Evolutionary conservation across 352 stramenopile genomes (phyloP).

Genomic region (Phytophthora nicotianae): DNA sequence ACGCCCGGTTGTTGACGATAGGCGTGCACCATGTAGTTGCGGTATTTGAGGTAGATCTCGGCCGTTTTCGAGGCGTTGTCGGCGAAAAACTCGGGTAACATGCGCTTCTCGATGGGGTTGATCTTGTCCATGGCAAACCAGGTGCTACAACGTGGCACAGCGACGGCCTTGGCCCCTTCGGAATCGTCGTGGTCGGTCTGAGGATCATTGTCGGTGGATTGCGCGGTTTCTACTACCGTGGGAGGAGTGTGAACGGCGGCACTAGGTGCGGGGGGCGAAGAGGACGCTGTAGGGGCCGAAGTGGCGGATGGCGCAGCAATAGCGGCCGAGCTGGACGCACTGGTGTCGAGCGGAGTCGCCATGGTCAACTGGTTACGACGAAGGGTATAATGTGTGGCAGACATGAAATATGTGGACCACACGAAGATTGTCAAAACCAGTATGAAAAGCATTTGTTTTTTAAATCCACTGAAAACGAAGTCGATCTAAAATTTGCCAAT

Average conservation of each 20-base stretch:
- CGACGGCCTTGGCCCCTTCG: conserved; percentile 39
- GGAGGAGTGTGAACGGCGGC: not conserved
- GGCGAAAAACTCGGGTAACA: conserved; percentile 85
- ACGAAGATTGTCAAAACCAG: too few species aligned
- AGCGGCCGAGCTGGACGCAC: not conserved
- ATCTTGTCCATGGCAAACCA: conserved; percentile 84
- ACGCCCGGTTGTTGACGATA: conserved; percentile 81
- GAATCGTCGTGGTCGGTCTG: conserved; percentile 32
- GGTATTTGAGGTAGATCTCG: conserved; percentile 84
- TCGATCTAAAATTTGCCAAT: too few species aligned
- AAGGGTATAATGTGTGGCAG: not conserved
- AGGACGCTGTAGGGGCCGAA: not conserved
- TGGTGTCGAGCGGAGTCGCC: conserved; percentile 17
- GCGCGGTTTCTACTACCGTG: not conserved
- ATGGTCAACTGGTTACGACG: not conserved
- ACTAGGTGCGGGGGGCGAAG: not conserved
- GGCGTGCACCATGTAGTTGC: conserved; percentile 87
- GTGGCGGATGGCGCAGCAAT: not conserved
- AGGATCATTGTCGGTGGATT: conserved; percentile 14
- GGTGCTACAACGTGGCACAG: conserved; percentile 70
- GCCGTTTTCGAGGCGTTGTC: conserved; percentile 37
- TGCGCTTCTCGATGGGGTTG: conserved; percentile 80
- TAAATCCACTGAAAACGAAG: too few species aligned
- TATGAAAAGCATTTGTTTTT: too few species aligned
- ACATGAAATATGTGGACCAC: conserved; percentile 2